Evolutionary conservation across 495 filamentous ascomycete species (phyloP).

Genomic region (Penicillium silybi): DNA sequence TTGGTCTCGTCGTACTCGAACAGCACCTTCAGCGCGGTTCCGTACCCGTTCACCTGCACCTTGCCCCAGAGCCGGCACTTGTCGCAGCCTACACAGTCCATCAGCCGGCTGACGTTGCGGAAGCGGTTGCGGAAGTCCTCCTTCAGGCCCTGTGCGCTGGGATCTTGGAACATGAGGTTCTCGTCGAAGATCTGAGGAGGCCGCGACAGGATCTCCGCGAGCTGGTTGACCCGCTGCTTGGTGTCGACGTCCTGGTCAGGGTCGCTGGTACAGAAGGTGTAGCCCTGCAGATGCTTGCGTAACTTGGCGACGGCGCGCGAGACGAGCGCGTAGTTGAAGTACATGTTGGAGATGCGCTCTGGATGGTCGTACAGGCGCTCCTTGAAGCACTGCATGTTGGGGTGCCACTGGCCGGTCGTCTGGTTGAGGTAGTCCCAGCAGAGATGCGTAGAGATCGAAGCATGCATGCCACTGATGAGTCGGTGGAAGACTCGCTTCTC

Average conservation of each 20-base stretch:
- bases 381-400: constrained; percentile 87
- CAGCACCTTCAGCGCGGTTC: constrained; percentile 88
- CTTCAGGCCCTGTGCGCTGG: constrained; percentile 69
- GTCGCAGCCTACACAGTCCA: constrained; percentile 99
- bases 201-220: constrained; percentile 62
- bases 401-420: constrained; percentile 88
- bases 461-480: constrained; percentile 95
- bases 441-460: constrained; percentile 90
- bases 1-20: constrained; percentile 91
- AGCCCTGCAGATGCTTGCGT: constrained; percentile 73
- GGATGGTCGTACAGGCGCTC: constrained; percentile 76
- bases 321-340: constrained; percentile 96
- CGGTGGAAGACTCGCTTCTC: constrained; percentile 98
- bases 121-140: constrained; percentile 98
- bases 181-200: constrained; percentile 88
- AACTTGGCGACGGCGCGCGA: constrained; percentile 88
- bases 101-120: constrained; percentile 89
- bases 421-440: constrained; percentile 97
- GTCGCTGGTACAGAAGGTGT: constrained; percentile 92
- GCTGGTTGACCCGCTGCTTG: constrained; percentile 68
- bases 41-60: constrained; percentile 92
- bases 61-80: constrained; percentile 99
- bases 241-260: constrained; percentile 71
- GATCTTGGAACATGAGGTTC: constrained; percentile 78
- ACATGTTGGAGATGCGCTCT: constrained; percentile 92